Base-by-base conservation (phyloP, 176 grass and related monocot genomes). In the Puccinellia tenuiflora region DNA sequence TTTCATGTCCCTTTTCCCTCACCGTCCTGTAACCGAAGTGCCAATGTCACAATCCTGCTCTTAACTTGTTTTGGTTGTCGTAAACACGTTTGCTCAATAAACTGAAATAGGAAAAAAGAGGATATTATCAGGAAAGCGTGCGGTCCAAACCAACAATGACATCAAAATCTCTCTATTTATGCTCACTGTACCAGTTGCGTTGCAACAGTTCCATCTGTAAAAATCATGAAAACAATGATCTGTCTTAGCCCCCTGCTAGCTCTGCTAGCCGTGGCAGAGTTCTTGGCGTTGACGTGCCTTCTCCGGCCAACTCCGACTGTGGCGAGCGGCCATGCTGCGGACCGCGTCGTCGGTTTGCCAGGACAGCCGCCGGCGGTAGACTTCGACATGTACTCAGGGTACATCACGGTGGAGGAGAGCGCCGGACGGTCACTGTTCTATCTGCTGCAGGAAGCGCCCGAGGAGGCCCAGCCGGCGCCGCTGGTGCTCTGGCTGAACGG, bases 401-500 rank as follows among this genome's bases (percentile, higher is more conserved):
- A 98, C 83, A 63, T 98, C 11, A 90, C 88, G 3, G 92, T 93
- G 12, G 48, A 93, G 35, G 34, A 75, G 70, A n/a, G 0, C 15
- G 83, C 86, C 1, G 93, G 90, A 4, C 74, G 93, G 22, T 68
- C 93, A 15, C 81, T 96, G 18, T 96, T 96, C 60, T 96, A 96
- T 50, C 87, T 77, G 93, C 79, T 95, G 3, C 75, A 90, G 39
- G 93, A 95, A 72, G 93, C 67, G 21, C 65, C 87, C 1, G 42
- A 50, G 0, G 86, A 42, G 3, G 79, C 6, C 5, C 82, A 89
- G 77, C 82, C 87, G 40, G 87, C 88, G 72, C 96, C 96, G 75
- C 89, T 98, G 1, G 87, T 98, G 40, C 90, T 95, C 13, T 98
- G 92, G 96, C 85, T 98, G 5, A 91, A 91, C 59, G 96, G 96